A percentile compares a stretch with the other conserved stretches of the same genome.
Evolutionary conservation across 2,329 filamentous ascomycete species (phyloP).

Genomic region (Cladosporium oxysporum): DNA sequence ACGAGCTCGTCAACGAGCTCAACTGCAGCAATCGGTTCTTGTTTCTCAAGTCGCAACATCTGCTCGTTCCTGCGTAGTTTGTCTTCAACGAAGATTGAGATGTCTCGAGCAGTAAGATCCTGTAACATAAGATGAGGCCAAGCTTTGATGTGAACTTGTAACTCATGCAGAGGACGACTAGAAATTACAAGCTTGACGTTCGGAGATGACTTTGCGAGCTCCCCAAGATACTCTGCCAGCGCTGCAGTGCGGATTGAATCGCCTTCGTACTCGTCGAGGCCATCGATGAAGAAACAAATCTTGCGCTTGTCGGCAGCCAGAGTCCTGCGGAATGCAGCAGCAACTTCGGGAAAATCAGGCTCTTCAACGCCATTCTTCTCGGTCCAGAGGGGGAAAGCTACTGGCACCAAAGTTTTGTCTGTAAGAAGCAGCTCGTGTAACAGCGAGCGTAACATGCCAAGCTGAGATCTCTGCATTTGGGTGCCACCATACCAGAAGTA

Average conservation of each 20-base stretch:
- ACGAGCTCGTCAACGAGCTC: neutral
- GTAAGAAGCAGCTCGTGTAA: neutral
- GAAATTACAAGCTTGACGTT: neutral
- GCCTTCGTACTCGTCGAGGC: neutral
- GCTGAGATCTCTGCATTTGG: neutral
- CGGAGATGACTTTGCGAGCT: neutral
- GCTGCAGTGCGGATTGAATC: neutral
- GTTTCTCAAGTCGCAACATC: neutral
- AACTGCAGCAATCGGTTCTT: neutral
- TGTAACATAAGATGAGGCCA: neutral
- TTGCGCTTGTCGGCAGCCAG: neutral
- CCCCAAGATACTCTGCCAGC: neutral
- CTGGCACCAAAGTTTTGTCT: neutral
- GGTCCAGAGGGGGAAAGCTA: neutral
- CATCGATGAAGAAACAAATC: conserved; percentile 3
- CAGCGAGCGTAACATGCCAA: neutral
- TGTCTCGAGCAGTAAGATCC: neutral
- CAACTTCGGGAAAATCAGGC: neutral
- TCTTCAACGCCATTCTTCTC: neutral
- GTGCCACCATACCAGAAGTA: neutral
- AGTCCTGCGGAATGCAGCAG: neutral
- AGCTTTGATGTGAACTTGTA: neutral
- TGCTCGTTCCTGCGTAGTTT: neutral
- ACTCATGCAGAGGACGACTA: neutral
- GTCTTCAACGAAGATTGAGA: neutral